phyloP scores from a whole-genome alignment of 768 basidiomycete genomes.

The Leccinum fibrillosum region DNA sequence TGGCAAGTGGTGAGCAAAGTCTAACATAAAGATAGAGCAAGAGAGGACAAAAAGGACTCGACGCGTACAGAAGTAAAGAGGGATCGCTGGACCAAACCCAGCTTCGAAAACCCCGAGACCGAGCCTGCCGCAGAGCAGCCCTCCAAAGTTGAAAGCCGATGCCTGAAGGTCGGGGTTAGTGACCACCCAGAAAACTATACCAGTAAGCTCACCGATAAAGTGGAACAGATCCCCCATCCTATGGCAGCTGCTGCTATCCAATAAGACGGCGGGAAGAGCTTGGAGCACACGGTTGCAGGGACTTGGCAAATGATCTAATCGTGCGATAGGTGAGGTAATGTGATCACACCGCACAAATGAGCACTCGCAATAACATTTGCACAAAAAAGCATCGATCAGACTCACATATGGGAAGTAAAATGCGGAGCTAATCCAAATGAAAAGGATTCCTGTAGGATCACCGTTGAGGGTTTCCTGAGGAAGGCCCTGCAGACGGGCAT shows the following conservation, averaged over 20 bases:
- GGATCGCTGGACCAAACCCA: conserved; percentile 73
- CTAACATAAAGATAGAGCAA: background rate
- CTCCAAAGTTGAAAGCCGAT: conserved; percentile 55
- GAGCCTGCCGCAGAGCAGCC: conserved; percentile 55
- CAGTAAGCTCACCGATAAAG: conserved; percentile 53
- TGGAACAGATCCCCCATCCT: conserved; percentile 77
- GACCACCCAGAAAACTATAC: background rate
- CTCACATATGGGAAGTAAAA: conserved; percentile 80
- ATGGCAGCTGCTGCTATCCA: conserved; percentile 66
- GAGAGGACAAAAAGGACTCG: background rate
- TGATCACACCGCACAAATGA: background rate
- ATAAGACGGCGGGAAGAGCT: conserved; percentile 62
- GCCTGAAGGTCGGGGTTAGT: conserved; percentile 39
- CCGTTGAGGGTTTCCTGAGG: conserved; percentile 62
- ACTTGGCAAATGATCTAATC: conserved; percentile 65
- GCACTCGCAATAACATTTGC: background rate
- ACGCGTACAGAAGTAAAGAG: conserved; percentile 70
- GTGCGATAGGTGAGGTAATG: background rate
- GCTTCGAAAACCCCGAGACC: conserved; percentile 77
- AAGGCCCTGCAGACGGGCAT: conserved; percentile 75
- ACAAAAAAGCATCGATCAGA: background rate
- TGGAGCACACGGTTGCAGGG: conserved; percentile 63
- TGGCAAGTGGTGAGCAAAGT: background rate
- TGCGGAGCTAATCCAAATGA: conserved; percentile 71
- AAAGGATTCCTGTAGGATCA: conserved; percentile 61